Evolutionary conservation across 176 grass and related monocot genomes (phyloP), one percentile per base, ranked within the genome.

Genomic region (Musa schizocarpa): DNA sequence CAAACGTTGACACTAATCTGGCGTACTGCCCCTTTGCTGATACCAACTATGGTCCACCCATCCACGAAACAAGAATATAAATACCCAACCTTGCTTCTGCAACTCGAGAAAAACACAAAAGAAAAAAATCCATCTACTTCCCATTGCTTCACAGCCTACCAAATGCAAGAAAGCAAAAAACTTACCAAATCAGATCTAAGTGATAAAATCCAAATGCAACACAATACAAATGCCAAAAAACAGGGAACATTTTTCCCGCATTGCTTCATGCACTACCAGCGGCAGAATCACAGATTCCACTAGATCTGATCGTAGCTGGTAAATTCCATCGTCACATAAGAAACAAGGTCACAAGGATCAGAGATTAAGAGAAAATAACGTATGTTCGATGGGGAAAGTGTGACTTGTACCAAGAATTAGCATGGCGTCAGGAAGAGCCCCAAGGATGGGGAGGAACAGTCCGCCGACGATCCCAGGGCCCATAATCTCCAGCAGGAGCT

Each of bases 381-480:
- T 43, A 43, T 43, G 34, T 25, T 53, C 13, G 21, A 11, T 5
- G 34, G 14, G 14, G 69, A 68, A 68, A 61, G 25, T 13, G 74
- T 53, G 21, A 69, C 48, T 57, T 50, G 17, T 16, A 97, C 94
- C 84, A 54, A 98, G 88, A 75, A 98, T 91, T 11, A 98, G 90
- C 67, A 98, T 58, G 2, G 94, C 90, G 71, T 93, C 94, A 0
- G 94, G 94, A 3, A 93, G 79, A 1, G 94, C 84, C 20, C 94
- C 94, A 63, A 98, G 90, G 77, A 98, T 89, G 72, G 94, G 90
- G 24, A 98, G 90, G 63, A 93, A 91, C 76, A 98, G 88, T 0
- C 94, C 94, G 9, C 94, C 94, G 64, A 98, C 86, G 59, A 98
- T 82, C n/a, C 94, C 94, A 0, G 94, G 94, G 20, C 94, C 94